These are phyloP conservation scores for Cynanchum wilfordii DNA, from an alignment of 257 asterid genomes.

Conservation along the genomic window DNA sequence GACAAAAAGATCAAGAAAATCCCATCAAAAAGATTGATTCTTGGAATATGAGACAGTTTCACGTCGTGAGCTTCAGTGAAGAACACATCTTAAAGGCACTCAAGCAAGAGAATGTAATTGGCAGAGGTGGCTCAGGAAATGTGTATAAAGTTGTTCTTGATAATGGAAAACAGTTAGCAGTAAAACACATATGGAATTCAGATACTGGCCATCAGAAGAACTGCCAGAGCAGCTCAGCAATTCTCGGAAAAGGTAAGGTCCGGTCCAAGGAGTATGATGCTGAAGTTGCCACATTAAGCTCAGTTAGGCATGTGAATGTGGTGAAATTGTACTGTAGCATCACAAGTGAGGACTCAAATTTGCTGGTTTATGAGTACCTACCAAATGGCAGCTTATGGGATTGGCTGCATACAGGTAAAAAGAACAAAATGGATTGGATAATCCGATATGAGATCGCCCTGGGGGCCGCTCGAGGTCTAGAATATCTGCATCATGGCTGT, in stretches of 20 bases:
- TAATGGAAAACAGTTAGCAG: constrained; percentile 37
- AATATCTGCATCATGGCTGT: constrained; percentile 46
- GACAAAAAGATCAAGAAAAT: constrained; percentile 7
- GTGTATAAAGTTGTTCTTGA: constrained; percentile 33
- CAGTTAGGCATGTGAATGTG: constrained; percentile 41
- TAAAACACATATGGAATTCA: constrained; percentile 37
- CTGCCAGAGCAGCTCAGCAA: constrained; percentile 27
- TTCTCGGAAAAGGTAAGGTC: constrained; percentile 16
- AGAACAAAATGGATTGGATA: constrained; percentile 39
- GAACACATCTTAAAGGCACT: constrained; percentile 34
- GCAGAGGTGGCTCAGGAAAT: constrained; percentile 40
- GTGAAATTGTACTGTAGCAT: constrained; percentile 43
- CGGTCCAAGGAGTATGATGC: constrained; percentile 34
- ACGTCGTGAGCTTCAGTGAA: constrained; percentile 35
- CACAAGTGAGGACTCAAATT: constrained; percentile 40
- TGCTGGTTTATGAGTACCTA: constrained; percentile 40
- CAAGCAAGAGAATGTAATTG: constrained; percentile 39
- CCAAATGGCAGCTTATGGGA: constrained; percentile 49
- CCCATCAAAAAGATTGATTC: constrained; percentile 27
- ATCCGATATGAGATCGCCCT: constrained; percentile 35
- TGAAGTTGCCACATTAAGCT: constrained; percentile 40
- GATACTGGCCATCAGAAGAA: constrained; percentile 13
- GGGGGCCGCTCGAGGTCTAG: constrained; percentile 45
- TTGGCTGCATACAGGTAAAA: constrained; percentile 19
- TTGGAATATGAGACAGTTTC: constrained; percentile 38